These are phyloP conservation scores for Trypanosoma avium DNA, from an alignment of 208 protist species.

Conservation along the genomic window DNA sequence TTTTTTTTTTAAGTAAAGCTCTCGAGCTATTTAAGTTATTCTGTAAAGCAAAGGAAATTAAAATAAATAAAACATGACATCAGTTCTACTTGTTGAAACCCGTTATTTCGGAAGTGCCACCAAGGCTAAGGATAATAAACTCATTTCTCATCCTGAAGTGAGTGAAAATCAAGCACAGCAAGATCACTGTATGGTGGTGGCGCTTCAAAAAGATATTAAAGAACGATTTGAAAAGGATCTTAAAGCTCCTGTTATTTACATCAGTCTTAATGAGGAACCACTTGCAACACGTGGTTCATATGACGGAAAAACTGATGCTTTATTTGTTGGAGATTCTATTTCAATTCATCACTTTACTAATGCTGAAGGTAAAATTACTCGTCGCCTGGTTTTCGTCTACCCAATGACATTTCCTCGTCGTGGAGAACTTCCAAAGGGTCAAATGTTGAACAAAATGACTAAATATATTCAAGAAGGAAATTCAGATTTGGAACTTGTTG, in stretches of 20 bases:
- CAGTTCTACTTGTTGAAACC: conserved; percentile 28
- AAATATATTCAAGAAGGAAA: conserved; percentile 27
- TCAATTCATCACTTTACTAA: conserved; percentile 76
- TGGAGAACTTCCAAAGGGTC: conserved; percentile 50
- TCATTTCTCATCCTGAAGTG: conserved; percentile 25
- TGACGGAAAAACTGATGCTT: conserved; percentile 40
- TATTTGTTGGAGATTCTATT: conserved; percentile 50
- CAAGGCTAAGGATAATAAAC: conserved; percentile 30
- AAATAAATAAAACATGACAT: conserved; percentile 27
- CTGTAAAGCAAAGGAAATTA: conserved; percentile 6
- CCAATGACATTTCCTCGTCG: conserved; percentile 57
- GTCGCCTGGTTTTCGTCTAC: conserved; percentile 69
- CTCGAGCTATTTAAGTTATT: too few species aligned
- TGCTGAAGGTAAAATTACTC: conserved; percentile 44
- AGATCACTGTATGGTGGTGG: conserved; percentile 30
- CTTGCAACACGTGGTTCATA: conserved; percentile 25
- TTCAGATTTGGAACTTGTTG: conserved; percentile 49
- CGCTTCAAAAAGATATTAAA: conserved; percentile 28
- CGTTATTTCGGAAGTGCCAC: conserved; percentile 15
- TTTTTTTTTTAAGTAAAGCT: background rate
- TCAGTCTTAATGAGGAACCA: conserved; percentile 17
- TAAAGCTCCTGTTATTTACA: conserved; percentile 3
- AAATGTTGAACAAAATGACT: conserved; percentile 49
- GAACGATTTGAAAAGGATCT: conserved; percentile 21
- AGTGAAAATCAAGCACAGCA: conserved; percentile 30